Evolutionary conservation across 148 eudicot species (phyloP), one percentile per base, ranked within the genome.

Genomic region (Cornus controversa): DNA sequence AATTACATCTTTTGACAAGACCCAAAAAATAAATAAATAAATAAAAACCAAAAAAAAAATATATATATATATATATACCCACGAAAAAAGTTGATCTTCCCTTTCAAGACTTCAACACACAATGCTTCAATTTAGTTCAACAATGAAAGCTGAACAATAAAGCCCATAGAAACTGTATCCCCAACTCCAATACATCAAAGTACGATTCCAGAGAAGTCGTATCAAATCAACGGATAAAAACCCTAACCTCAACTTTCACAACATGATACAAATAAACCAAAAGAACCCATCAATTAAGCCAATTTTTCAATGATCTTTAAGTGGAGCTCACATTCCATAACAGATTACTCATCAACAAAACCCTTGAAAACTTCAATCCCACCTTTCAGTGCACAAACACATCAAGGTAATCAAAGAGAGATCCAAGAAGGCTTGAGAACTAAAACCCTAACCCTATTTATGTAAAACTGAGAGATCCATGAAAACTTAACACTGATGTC

Each of bases 321-420:
- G 2, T 15, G 22, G 62, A 13, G 5, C 62, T 14, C 62, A 31
- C 34, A 31, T 16, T 54, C 20, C 15, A 54, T 54, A 3, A 1
- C 62, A 54, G 34, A 31, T 31, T 31, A 31, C 34, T 31, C 34
- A 31, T 31, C 34, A 1, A 31, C 34, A 31, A 31, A 54, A 54
- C 60, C 60, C 20, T 22, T 60, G 24, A 60, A 22, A 13, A 16
- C 57, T 11, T 50, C 57, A 50, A 13, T 16, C 20, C 2, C 57
- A 50, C 16, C 57, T 16, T 50, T 50, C 15, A 50, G 57, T 16
- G 25, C 3, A 60, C 20, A 0, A 60, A 14, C 64, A 4, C 64
- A 60, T 14, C 24, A 60, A 60, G 16, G 34, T 72, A 71, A 68
- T 53, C 22, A 78, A 65, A 62, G 40, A 72, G 81, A 63, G 70